These are phyloP conservation scores for Apiospora rasikravindrae DNA, from an alignment of 2,329 filamentous ascomycete genomes.

Conservation along the genomic window DNA sequence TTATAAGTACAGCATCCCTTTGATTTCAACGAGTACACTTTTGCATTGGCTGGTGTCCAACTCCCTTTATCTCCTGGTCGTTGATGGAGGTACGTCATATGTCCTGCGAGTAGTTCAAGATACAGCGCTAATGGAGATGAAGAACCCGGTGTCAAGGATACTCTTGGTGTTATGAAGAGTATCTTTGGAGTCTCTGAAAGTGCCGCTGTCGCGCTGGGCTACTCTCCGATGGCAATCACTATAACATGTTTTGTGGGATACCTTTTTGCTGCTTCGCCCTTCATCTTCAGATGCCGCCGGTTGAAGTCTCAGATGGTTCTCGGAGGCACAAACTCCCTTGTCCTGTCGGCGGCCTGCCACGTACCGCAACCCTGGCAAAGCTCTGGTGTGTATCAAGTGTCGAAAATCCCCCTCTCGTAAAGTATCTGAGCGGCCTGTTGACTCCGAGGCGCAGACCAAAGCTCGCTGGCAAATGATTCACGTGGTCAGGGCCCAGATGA, in stretches of 20 bases:
- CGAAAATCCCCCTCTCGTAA: too few relatives aligned
- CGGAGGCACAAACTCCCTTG: background rate
- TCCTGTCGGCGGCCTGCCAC: background rate
- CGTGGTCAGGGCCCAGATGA: background rate
- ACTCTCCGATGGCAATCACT: background rate
- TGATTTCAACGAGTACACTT: conserved; percentile 25
- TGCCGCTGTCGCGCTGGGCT: background rate
- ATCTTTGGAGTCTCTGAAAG: background rate
- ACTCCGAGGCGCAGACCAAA: background rate
- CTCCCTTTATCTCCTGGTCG: conserved; percentile 28
- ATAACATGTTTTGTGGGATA: background rate
- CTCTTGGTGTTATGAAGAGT: background rate
- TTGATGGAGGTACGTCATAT: conserved; percentile 21
- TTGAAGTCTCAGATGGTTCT: background rate
- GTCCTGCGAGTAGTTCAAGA: background rate
- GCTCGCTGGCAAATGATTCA: too few relatives aligned
- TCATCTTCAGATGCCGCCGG: background rate
- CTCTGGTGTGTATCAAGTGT: background rate
- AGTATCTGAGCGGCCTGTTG: background rate
- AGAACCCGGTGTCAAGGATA: background rate
- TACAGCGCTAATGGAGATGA: too few relatives aligned
- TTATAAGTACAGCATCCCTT: conserved; percentile 30
- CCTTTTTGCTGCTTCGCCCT: background rate
- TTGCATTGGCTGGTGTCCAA: conserved; percentile 32
- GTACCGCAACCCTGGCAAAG: background rate